Evolutionary conservation across 176 grass and related monocot species (phyloP).

Genomic region (Cymbopogon citratus): DNA sequence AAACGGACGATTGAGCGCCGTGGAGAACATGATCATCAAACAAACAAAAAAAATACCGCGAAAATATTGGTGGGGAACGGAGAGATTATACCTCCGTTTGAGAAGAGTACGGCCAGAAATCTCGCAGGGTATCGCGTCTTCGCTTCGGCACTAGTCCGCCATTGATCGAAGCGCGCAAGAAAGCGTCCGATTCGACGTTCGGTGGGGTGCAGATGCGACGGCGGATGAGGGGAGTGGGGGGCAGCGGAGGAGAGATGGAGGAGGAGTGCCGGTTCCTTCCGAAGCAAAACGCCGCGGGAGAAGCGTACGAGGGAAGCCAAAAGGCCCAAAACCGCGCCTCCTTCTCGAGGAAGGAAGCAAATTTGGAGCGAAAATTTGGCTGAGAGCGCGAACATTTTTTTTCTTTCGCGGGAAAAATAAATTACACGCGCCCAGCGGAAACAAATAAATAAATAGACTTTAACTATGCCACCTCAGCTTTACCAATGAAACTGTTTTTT

Average conservation of each 20-base stretch:
- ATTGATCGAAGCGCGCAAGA: slow-evolving; percentile 6
- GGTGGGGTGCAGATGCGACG: neutral
- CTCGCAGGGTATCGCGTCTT: neutral
- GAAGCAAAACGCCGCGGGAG: neutral
- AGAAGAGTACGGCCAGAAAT: neutral
- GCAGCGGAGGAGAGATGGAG: neutral
- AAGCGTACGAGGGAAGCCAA: slow-evolving; percentile 33
- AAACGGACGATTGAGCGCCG: neutral
- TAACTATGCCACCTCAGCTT: too few species aligned
- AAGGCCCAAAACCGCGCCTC: neutral
- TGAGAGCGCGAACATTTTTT: neutral
- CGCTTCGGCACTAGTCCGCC: slow-evolving; percentile 1
- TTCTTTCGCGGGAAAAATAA: neutral
- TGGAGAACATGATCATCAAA: neutral
- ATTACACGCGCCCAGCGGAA: neutral
- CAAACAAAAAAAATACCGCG: too few species aligned
- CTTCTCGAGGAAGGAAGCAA: neutral
- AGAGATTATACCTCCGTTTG: neutral
- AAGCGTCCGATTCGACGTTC: neutral
- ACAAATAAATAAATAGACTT: too few species aligned
- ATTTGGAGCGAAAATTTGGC: too few species aligned
- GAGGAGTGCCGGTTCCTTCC: neutral
- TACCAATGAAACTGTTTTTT: too few species aligned
- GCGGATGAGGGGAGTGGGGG: neutral
- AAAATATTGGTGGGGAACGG: neutral